phyloP scores from a whole-genome alignment of 352 stramenopile genomes.

The Phytopythium oedochilum region DNA sequence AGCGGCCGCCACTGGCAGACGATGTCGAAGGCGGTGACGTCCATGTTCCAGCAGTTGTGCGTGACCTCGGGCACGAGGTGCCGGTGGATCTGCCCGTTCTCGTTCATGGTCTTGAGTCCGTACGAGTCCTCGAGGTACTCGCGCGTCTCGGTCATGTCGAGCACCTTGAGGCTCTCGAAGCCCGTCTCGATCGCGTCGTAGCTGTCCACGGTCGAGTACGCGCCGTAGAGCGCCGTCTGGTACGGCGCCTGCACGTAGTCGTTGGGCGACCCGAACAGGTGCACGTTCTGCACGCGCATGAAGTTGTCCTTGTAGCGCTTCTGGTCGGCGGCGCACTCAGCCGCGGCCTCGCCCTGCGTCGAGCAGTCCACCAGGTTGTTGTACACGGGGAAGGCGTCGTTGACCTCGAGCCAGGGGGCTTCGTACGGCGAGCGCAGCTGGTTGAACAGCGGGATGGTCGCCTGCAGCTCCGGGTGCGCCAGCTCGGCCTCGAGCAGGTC shows the following conservation, averaged over 20 bases:
- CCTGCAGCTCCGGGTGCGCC: constrained; percentile 5
- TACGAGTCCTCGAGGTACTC: constrained; percentile 21
- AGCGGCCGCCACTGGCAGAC: constrained; percentile 6
- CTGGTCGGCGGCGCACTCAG: constrained; percentile 6
- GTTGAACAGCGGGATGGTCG: constrained; percentile 11
- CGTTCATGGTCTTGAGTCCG: constrained; percentile 13
- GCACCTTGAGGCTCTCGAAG: constrained; percentile 13
- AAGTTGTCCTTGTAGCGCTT: constrained; percentile 20
- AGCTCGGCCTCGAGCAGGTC: constrained; percentile 9
- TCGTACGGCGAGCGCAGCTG: constrained; percentile 12
- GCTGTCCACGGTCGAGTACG: constrained; percentile 9
- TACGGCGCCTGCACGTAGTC: constrained; percentile 12
- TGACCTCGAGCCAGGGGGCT: constrained; percentile 7
- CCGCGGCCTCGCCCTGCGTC: constrained; percentile 1
- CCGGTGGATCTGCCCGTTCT: constrained; percentile 9
- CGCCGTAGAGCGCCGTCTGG: constrained; percentile 9
- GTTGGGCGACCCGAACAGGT: constrained; percentile 11
- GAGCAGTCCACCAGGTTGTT: constrained; percentile 11
- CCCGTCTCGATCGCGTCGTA: constrained; percentile 10
- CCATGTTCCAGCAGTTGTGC: constrained; percentile 20
- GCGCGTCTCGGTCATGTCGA: constrained; percentile 15
- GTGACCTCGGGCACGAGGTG: constrained; percentile 11
- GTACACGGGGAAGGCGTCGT: constrained; percentile 9
- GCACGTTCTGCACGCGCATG: constrained; percentile 11
- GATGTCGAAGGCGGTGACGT: constrained; percentile 3